phyloP scores from a whole-genome alignment of 208 protist genomes.

The Strigomonas galati region DNA sequence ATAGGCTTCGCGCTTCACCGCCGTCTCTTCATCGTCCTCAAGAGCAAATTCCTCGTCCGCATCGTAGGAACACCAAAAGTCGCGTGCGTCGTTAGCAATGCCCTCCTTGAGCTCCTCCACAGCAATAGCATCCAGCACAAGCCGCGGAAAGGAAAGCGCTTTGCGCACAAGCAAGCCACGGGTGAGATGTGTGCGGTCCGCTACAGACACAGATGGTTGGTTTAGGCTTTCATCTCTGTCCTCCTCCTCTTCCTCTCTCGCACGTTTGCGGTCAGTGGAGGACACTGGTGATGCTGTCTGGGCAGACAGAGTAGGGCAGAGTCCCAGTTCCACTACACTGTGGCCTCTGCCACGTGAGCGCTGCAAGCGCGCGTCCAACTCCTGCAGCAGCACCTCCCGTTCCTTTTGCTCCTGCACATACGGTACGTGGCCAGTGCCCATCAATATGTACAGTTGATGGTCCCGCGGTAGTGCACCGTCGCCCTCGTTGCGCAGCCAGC shows the following conservation, averaged over 20 bases:
- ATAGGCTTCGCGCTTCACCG: too few relatives aligned
- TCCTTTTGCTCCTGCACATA: background rate
- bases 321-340: background rate
- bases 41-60: too few relatives aligned
- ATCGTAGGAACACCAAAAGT: conserved; percentile 42
- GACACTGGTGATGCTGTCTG: background rate
- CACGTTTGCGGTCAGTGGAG: background rate
- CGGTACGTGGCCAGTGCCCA: background rate
- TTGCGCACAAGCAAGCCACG: conserved; percentile 38
- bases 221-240: too few relatives aligned
- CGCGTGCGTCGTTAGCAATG: conserved; percentile 23
- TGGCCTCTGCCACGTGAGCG: background rate
- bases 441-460: conserved; percentile 5
- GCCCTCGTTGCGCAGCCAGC: conserved; percentile 2
- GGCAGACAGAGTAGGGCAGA: background rate
- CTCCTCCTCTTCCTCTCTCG: too few relatives aligned
- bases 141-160: conserved; percentile 54
- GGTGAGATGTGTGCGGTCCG: background rate
- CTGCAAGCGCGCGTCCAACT: background rate
- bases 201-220: too few relatives aligned
- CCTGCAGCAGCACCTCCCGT: background rate
- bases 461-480: background rate
- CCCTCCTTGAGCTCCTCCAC: conserved; percentile 32
- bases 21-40: background rate
- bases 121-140: conserved; percentile 45